Evolutionary conservation across 2,329 filamentous ascomycete genomes (phyloP).

Genomic region (Celoporthe dispersa): DNA sequence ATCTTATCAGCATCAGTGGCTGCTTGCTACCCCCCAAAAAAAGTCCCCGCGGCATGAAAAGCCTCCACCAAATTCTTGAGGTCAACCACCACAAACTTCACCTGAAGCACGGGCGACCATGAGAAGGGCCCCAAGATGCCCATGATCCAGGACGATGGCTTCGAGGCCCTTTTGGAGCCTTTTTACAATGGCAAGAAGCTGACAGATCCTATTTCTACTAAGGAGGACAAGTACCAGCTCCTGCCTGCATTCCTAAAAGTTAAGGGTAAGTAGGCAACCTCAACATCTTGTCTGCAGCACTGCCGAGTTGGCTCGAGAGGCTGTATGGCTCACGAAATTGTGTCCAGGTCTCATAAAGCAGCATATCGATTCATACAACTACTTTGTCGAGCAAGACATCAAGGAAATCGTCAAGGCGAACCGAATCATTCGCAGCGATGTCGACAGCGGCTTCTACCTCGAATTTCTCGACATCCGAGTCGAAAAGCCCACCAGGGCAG

Average conservation of each 20-base stretch:
- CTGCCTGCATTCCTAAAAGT: slow-evolving; percentile 97
- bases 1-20: slow-evolving; percentile 24
- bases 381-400: slow-evolving; percentile 94
- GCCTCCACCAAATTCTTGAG: slow-evolving; percentile 11
- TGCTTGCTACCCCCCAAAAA: slow-evolving; percentile 10
- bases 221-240: slow-evolving; percentile 93
- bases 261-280: slow-evolving; percentile 63
- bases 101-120: neutral
- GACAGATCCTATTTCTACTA: slow-evolving; percentile 66
- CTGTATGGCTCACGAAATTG: slow-evolving; percentile 3
- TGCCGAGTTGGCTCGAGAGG: neutral
- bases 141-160: slow-evolving; percentile 59
- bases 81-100: neutral
- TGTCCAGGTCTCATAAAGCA: slow-evolving; percentile 79
- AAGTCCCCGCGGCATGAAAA: slow-evolving; percentile 23
- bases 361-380: slow-evolving; percentile 98
- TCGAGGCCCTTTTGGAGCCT: slow-evolving; percentile 68
- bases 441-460: slow-evolving; percentile 90
- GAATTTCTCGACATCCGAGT: slow-evolving; percentile 93
- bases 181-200: slow-evolving; percentile 72
- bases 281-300: neutral
- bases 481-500: slow-evolving; percentile 77
- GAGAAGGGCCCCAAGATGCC: slow-evolving; percentile 48
- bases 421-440: slow-evolving; percentile 85
- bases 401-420: slow-evolving; percentile 97